Evolutionary conservation across 768 basidiomycete genomes (phyloP).

Genomic region (Rhizopogon salebrosus): DNA sequence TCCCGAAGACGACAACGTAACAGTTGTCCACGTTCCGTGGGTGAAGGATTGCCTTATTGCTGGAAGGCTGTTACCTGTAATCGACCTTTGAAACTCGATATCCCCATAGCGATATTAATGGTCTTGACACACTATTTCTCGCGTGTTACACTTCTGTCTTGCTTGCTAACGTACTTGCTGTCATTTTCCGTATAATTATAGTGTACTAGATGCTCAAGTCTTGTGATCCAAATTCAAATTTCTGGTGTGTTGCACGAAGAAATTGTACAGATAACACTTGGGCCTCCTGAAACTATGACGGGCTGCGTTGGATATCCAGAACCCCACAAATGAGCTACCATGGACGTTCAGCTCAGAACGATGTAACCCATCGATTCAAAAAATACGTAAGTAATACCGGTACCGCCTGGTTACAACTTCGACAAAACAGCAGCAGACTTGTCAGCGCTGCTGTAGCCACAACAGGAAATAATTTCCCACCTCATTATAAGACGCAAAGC

Average conservation of each 20-base stretch:
- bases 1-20: conserved; percentile 18
- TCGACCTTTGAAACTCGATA: background rate
- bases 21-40: conserved; percentile 57
- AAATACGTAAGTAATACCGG: too few species aligned
- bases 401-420: too few species aligned
- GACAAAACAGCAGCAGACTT: too few species aligned
- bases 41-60: conserved; percentile 75
- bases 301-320: too few species aligned
- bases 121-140: conserved; percentile 4
- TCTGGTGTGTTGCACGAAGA: too few species aligned
- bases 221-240: too few species aligned
- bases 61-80: conserved; percentile 40
- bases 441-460: background rate
- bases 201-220: background rate
- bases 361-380: too few species aligned
- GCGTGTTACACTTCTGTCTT: background rate
- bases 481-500: background rate
- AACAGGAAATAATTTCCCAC: conserved; percentile 17
- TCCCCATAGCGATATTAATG: background rate
- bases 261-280: too few species aligned
- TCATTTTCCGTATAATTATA: conserved; percentile 7
- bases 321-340: too few species aligned
- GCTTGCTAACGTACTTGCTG: conserved; percentile 3
- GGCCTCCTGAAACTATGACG: too few species aligned
- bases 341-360: too few species aligned